Conservation (phyloP, 2,329 filamentous ascomycete species). For the Fusarium dlaminii region DNA sequence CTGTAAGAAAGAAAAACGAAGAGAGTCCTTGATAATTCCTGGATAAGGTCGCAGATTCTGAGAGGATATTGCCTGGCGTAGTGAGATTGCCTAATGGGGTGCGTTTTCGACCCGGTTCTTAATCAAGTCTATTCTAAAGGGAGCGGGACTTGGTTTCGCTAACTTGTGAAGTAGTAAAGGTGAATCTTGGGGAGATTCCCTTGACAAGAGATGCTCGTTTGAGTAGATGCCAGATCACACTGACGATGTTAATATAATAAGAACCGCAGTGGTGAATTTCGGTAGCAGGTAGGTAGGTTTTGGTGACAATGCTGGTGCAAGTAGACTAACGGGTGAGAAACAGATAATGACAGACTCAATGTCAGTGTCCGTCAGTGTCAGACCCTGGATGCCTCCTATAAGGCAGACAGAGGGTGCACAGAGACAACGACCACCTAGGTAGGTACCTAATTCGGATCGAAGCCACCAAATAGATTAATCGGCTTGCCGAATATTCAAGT, state of each 20-base stretch:
- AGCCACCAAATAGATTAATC: conserved; percentile 7
- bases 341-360: neutral
- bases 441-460: neutral
- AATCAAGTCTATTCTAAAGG: neutral
- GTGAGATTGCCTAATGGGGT: neutral
- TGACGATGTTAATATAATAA: neutral
- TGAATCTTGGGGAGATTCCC: neutral
- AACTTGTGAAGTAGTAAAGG: neutral
- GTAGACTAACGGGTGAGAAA: neutral
- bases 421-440: neutral
- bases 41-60: neutral
- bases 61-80: neutral
- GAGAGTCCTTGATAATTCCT: neutral
- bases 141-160: neutral
- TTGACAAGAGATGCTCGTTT: neutral
- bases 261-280: neutral
- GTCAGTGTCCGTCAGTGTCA: conserved; percentile 14
- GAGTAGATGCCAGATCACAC: neutral
- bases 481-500: conserved; percentile 6
- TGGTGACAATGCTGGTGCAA: neutral
- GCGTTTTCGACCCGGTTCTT: neutral
- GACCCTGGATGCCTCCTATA: conserved; percentile 8
- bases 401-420: conserved; percentile 19
- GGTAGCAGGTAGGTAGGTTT: neutral
- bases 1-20: neutral